These are phyloP conservation scores for Daldinia concentrica DNA, from an alignment of 495 filamentous ascomycete genomes.

Conservation along the genomic window DNA sequence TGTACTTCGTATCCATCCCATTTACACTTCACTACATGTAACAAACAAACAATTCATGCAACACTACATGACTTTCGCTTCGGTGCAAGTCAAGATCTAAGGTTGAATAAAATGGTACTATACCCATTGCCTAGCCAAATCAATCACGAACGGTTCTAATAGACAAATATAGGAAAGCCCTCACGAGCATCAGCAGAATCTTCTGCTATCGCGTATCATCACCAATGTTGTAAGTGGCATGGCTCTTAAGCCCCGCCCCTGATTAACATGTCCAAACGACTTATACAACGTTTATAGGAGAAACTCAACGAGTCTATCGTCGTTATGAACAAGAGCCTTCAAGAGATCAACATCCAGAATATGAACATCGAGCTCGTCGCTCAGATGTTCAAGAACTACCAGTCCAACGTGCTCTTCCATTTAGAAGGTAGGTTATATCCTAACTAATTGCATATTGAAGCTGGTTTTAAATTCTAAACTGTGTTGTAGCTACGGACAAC, in stretches of 20 bases:
- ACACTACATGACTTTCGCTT: background rate
- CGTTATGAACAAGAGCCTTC: conserved; percentile 88
- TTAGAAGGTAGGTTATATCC: conserved; percentile 76
- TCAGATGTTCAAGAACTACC: conserved; percentile 99
- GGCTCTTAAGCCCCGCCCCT: conserved; percentile 3
- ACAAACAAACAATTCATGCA: background rate
- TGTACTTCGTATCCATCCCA: background rate
- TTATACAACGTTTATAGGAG: conserved; percentile 66
- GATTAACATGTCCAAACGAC: conserved; percentile 22
- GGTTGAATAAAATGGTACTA: conserved; percentile 40
- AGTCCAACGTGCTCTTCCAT: conserved; percentile 96
- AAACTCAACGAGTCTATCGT: conserved; percentile 96
- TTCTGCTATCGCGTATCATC: conserved; percentile 93
- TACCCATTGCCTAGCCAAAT: background rate
- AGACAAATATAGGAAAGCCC: conserved; percentile 78
- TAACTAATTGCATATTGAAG: background rate
- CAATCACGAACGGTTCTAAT: conserved; percentile 16
- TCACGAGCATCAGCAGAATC: conserved; percentile 95
- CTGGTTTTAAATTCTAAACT: conserved; percentile 2
- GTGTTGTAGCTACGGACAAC: conserved; percentile 77
- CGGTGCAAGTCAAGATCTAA: background rate
- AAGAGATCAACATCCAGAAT: conserved; percentile 98
- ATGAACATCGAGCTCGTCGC: conserved; percentile 98
- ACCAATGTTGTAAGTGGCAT: conserved; percentile 83
- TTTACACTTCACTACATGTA: background rate